Evolutionary conservation across 805 yeast species (phyloP).

Genomic region (Metschnikowia aberdeeniae): DNA sequence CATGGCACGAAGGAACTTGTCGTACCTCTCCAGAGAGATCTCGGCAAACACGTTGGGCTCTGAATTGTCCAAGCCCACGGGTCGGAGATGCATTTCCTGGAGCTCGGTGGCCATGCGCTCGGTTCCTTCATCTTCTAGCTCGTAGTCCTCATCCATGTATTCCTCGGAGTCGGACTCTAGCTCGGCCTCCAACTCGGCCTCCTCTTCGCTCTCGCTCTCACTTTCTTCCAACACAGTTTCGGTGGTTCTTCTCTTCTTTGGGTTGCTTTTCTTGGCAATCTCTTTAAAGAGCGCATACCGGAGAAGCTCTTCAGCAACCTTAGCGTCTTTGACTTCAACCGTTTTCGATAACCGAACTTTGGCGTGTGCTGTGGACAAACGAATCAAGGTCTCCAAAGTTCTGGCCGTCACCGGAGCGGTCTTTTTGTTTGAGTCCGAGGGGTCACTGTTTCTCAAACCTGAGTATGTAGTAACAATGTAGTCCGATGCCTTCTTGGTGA

Average conservation of each 20-base stretch:
- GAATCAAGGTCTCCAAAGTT: conserved; percentile 92
- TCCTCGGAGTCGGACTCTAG: conserved; percentile 19
- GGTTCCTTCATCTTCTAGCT: neutral
- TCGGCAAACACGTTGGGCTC: conserved; percentile 19
- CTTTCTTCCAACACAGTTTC: conserved; percentile 23
- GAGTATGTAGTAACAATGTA: conserved; percentile 79
- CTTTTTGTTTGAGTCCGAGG: conserved; percentile 56
- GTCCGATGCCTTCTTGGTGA: conserved; percentile 73
- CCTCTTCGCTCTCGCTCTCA: conserved; percentile 35
- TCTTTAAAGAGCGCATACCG: conserved; percentile 86
- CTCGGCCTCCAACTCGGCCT: conserved; percentile 14
- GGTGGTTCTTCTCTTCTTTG: conserved; percentile 26
- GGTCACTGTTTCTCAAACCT: conserved; percentile 68
- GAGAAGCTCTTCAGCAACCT: conserved; percentile 78
- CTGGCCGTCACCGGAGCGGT: conserved; percentile 98
- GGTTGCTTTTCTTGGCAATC: conserved; percentile 37
- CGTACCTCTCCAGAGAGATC: conserved; percentile 33
- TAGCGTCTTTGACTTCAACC: conserved; percentile 74
- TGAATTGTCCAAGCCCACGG: conserved; percentile 26
- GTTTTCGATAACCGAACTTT: conserved; percentile 81
- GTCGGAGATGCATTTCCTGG: conserved; percentile 28
- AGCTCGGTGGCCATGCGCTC: conserved; percentile 15
- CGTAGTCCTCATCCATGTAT: conserved; percentile 8
- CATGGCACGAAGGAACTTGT: conserved; percentile 28
- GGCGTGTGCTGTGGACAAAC: conserved; percentile 94